Evolutionary conservation across 2,329 filamentous ascomycete species (phyloP), one percentile per base, ranked within the genome.

Genomic region (Phaeophleospora eucalypticola): DNA sequence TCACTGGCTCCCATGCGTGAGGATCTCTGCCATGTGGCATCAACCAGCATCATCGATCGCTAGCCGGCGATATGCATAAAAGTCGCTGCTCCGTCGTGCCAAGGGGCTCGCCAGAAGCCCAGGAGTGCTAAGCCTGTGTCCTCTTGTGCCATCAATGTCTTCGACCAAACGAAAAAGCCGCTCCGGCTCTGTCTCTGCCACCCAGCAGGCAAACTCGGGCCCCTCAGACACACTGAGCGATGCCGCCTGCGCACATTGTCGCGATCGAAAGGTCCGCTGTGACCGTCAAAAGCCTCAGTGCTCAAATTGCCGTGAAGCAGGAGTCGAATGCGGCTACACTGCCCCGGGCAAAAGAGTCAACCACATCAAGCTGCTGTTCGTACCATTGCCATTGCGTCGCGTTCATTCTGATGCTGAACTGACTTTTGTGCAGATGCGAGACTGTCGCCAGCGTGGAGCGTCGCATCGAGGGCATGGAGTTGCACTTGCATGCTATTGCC

Each of bases 341-440:
- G 20, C 18, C 2, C 44, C 44, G n/a, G 44, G 44, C 4, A 46
- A 46, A 29, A 17, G 44, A 29, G 36, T 46, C 18, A 46, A 46
- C 29, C 44, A 46, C 44, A 42, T 46, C 3, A 46, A 46, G 27
- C 27, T 46, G 19, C 37, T 46, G 44, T 46, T 19, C 9, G 44
- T 46, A 6, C 12, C 15, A 4, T 16, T n/a, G 17, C 6, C 12
- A 4, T 6, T 14, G 33, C 12, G 14, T 4, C 17, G 19, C 15
- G 9, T 17, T 9, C 7, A 36, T 4, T 10, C 18, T 34, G 4
- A 29, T 18, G 20, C 4, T 12, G 4, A 18, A 15, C 35, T 24
- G 35, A 16, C 3, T 15, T 33, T 4, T 9, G 16, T 4, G 19
- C 10, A 46, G 44, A 20, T 46, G 44, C 29, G 42, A 46, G 36